Conservation (phyloP, 257 asterid species). For the Solanum acaule region DNA sequence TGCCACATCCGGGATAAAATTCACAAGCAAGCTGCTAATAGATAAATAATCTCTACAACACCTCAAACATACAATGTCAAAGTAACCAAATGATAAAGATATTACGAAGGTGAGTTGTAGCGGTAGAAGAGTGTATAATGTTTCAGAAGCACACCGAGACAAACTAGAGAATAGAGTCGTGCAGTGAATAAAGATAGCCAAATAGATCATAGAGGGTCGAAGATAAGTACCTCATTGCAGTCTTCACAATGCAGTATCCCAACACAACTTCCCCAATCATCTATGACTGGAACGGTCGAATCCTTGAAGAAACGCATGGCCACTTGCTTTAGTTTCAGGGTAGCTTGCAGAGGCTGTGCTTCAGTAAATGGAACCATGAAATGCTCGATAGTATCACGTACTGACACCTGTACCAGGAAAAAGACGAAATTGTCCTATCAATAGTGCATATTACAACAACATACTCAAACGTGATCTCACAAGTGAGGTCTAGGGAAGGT, state of each 20-base stretch:
- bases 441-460: neutral
- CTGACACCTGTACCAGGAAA: slow-evolving; percentile 31
- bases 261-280: slow-evolving; percentile 66
- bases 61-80: neutral
- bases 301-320: slow-evolving; percentile 44
- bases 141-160: neutral
- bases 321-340: slow-evolving; percentile 40
- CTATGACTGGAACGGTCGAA: slow-evolving; percentile 47
- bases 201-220: neutral
- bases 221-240: slow-evolving; percentile 37
- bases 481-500: neutral
- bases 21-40: neutral
- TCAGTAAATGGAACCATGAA: slow-evolving; percentile 50
- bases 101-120: neutral
- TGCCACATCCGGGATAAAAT: neutral
- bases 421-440: neutral
- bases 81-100: neutral
- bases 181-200: neutral
- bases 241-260: slow-evolving; percentile 66
- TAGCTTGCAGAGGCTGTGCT: slow-evolving; percentile 52
- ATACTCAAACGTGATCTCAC: neutral
- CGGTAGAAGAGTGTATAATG: neutral
- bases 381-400: slow-evolving; percentile 38
- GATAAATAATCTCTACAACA: neutral
- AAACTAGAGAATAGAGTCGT: neutral